A percentile compares a stretch with the other conserved stretches of the same genome.
Evolutionary conservation across 257 asterid genomes (phyloP).

Genomic region (Ajuga chamaepitys): DNA sequence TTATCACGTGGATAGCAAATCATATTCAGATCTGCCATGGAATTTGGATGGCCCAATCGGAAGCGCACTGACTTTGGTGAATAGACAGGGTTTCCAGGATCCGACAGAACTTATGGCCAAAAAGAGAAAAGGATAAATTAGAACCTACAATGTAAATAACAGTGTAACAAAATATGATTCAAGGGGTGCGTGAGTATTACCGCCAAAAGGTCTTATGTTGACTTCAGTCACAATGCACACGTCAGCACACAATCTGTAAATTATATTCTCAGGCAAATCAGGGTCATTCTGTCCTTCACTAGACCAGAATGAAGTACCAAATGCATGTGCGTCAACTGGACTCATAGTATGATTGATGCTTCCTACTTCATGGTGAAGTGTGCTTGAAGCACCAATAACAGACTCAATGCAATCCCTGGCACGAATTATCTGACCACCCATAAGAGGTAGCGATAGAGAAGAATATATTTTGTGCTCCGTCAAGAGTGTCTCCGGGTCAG

Average conservation of each 20-base stretch:
- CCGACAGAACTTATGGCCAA: constrained; percentile 30
- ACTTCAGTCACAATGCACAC: constrained; percentile 44
- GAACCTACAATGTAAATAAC: not conserved
- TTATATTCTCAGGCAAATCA: constrained; percentile 40
- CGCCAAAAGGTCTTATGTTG: constrained; percentile 46
- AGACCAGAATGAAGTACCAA: constrained; percentile 46
- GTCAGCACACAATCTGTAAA: constrained; percentile 30
- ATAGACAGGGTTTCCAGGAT: constrained; percentile 40
- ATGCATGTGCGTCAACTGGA: constrained; percentile 22
- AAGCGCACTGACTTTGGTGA: constrained; percentile 57
- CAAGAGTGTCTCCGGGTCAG: constrained; percentile 22
- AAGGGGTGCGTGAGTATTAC: constrained; percentile 18
- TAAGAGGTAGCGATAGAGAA: constrained; percentile 28
- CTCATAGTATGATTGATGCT: constrained; percentile 27
- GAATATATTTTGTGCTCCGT: constrained; percentile 40
- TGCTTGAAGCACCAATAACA: constrained; percentile 52
- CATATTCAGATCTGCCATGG: constrained; percentile 8
- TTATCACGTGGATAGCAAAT: constrained; percentile 17
- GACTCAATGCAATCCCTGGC: constrained; percentile 25
- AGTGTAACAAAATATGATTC: not conserved
- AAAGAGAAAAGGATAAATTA: not conserved
- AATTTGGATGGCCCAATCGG: constrained; percentile 44
- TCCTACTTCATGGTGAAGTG: constrained; percentile 25
- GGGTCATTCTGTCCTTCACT: constrained; percentile 47
- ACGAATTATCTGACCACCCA: constrained; percentile 1